phyloP scores from a whole-genome alignment of 108 stramenopile genomes.

The Schizochytrium sp. region DNA sequence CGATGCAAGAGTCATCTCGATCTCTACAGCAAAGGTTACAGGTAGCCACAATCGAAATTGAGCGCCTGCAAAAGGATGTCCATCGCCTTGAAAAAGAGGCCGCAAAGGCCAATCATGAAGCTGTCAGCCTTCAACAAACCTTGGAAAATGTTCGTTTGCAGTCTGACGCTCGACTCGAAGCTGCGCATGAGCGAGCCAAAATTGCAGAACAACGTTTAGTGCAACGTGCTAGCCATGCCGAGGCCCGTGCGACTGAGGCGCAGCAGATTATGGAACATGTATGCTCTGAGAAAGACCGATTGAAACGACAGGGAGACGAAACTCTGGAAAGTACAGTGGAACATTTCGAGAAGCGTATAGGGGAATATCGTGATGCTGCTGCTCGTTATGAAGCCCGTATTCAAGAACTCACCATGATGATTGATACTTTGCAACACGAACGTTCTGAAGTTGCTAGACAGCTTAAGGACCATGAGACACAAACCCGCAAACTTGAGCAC shows the following conservation, averaged over 20 bases:
- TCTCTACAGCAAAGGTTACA: slow-evolving; percentile 32
- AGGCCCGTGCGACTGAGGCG: slow-evolving; percentile 1
- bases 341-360: slow-evolving; percentile 11
- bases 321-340: background rate
- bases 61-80: slow-evolving; percentile 34
- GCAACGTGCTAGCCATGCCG: slow-evolving; percentile 22
- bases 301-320: slow-evolving; percentile 8
- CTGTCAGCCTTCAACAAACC: background rate
- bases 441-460: background rate
- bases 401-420: slow-evolving; percentile 24
- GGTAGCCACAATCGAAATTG: slow-evolving; percentile 3
- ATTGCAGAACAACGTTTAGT: slow-evolving; percentile 1
- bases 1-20: slow-evolving; percentile 23
- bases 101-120: slow-evolving; percentile 20
- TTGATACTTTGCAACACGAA: slow-evolving; percentile 39
- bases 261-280: background rate
- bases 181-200: slow-evolving; percentile 30
- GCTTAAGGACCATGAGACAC: slow-evolving; percentile 38
- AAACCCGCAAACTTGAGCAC: background rate
- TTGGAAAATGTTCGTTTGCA: slow-evolving; percentile 1
- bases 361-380: background rate
- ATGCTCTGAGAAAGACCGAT: background rate
- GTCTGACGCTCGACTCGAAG: slow-evolving; percentile 34
- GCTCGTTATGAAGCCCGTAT: background rate
- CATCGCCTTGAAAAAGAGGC: slow-evolving; percentile 48